phyloP scores from a whole-genome alignment of 1,139 yeast species.

The Taphrina populina region DNA sequence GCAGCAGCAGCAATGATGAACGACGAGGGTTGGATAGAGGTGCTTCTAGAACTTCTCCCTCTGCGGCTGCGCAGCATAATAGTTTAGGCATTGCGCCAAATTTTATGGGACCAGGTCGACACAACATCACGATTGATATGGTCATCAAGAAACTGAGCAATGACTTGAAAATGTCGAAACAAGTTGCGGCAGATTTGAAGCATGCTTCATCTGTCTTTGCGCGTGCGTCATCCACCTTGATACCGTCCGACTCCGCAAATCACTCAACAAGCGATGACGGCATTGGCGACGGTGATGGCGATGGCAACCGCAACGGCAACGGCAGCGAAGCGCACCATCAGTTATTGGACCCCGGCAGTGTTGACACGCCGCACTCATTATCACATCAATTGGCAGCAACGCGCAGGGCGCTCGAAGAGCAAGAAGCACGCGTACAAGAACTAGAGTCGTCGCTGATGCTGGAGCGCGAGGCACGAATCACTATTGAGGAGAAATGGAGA shows the following conservation, averaged over 20 bases:
- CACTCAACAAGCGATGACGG: background rate
- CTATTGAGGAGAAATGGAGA: conserved; percentile 7
- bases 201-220: conserved; percentile 23
- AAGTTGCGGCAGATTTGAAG: conserved; percentile 35
- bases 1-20: conserved; percentile 13
- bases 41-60: too few relatives aligned
- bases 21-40: background rate
- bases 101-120: conserved; percentile 19
- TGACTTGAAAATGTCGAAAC: conserved; percentile 28
- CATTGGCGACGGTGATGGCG: background rate
- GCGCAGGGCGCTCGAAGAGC: conserved; percentile 17
- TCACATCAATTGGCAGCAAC: conserved; percentile 16
- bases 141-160: conserved; percentile 31
- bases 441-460: conserved; percentile 10
- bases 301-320: background rate
- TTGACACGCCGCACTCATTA: conserved; percentile 6
- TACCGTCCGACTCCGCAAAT: background rate
- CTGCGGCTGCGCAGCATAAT: background rate
- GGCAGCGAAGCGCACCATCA: background rate
- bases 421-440: conserved; percentile 14
- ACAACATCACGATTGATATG: conserved; percentile 26
- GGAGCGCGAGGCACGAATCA: conserved; percentile 25
- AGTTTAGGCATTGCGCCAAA: background rate
- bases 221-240: background rate
- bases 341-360: background rate